Evolutionary conservation across 352 stramenopile genomes (phyloP).

Genomic region (Phytopythium boreale): DNA sequence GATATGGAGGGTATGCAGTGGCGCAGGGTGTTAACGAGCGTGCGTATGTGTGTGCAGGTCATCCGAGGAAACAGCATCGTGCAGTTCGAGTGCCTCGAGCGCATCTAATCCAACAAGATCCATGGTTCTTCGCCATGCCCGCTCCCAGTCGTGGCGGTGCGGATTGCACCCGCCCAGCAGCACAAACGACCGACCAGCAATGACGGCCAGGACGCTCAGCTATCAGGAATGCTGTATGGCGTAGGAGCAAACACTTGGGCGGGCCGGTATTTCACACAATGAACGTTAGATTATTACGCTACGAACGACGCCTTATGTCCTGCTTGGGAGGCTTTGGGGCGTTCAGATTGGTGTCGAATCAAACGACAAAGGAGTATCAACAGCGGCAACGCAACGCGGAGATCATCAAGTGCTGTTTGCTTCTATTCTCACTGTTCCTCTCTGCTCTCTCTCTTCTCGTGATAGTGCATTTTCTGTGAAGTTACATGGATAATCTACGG

Average conservation of each 20-base stretch:
- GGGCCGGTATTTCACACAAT: not conserved
- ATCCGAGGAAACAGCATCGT: conserved; percentile 91
- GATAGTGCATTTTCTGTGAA: conserved; percentile 5
- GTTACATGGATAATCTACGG: conserved; percentile 10
- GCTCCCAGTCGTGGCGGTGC: not conserved
- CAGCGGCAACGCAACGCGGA: conserved; percentile 3
- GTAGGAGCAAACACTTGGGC: not conserved
- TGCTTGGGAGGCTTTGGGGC: not conserved
- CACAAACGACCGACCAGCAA: not conserved
- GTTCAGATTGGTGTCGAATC: no score
- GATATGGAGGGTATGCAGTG: not conserved
- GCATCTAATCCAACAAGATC: conserved; percentile 39
- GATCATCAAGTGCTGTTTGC: not conserved
- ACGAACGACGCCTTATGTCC: not conserved
- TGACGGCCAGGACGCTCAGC: not conserved
- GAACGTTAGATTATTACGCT: conserved; percentile 9
- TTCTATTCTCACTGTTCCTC: not conserved
- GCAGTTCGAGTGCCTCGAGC: conserved; percentile 88
- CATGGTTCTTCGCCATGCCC: not conserved
- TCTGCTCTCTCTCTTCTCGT: not conserved
- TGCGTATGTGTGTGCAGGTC: conserved; percentile 32
- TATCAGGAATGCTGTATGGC: not conserved
- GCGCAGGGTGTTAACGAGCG: not conserved
- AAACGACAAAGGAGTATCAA: no score
- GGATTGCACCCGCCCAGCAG: not conserved